Base-by-base conservation (phyloP, 2,329 filamentous ascomycete genomes). In the Camptophora hylomeconis region DNA sequence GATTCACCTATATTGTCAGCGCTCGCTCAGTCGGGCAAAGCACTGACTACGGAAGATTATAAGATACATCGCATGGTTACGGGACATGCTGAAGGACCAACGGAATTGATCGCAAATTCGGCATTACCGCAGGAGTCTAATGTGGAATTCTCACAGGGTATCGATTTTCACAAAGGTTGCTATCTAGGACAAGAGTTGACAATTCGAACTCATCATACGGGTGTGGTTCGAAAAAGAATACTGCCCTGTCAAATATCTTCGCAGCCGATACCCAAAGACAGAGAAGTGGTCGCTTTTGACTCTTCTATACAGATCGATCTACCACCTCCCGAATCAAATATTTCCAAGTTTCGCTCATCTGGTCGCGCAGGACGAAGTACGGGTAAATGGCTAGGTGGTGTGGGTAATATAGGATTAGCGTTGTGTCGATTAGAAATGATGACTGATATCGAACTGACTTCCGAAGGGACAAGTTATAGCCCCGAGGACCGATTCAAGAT, bases 181-280 rank as follows among this genome's bases (percentile, higher is more conserved):
- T 98, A 98, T 54, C 73, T 95, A 5, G 89, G 89, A 0, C 89
- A 98, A 57, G 89, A 98, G 54, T 67, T 98, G 39, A 95, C 89
- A 2, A 93, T 95, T 41, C 77, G 89, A 22, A 98, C 89, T 2
- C 79, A 86, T 51, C 89, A 98, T 56, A 86, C 80, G 8, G 89
- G 89, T 13, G 82, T 98, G 10, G 82, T 98, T 21, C 69, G 89
- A 37, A 93, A 94, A 64, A 69, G 89, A 27, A 72, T 95, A 27
- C 53, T 98, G 29, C 89, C 89, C 0, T 75, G 87, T 18, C 58
- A 78, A 40, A 48, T 94, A 10, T 89, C 87, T 51, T 59, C 58
- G 5, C 53, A 57, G 15, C 45, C 47, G 3, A 44, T 51, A 12
- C 48, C 63, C 7, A 44, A 51, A 22, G 40, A 28, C 5, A 57